A percentile compares a stretch with the other conserved stretches of the same genome.
Conservation (phyloP, 2,329 filamentous ascomycete genomes). For the Bipolaris oryzae region DNA sequence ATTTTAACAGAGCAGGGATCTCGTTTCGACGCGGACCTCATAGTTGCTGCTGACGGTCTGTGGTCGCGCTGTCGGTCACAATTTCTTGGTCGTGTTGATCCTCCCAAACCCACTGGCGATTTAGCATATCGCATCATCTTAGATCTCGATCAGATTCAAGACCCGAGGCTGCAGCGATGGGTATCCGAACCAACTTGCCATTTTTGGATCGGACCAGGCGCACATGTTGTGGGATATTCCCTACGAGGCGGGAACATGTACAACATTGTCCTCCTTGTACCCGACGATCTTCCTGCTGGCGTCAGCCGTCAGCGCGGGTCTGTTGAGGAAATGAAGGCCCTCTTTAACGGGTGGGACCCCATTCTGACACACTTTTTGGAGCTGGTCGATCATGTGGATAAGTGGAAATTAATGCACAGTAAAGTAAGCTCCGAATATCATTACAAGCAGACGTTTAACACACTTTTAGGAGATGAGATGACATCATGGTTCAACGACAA, state of each 20-base stretch:
- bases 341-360: conserved; percentile 68
- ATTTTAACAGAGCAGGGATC: conserved; percentile 38
- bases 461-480: background rate
- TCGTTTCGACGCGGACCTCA: conserved; percentile 50
- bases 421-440: background rate
- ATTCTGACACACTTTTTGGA: conserved; percentile 48
- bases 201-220: conserved; percentile 66
- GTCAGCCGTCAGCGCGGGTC: conserved; percentile 59
- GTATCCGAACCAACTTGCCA: conserved; percentile 58
- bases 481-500: background rate
- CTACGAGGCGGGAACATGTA: conserved; percentile 62
- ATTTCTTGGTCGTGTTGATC: conserved; percentile 52
- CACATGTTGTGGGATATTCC: conserved; percentile 66
- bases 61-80: conserved; percentile 62
- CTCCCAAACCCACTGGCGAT: conserved; percentile 64
- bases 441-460: background rate
- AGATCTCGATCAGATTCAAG: conserved; percentile 56
- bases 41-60: conserved; percentile 67
- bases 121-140: conserved; percentile 67
- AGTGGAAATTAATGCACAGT: conserved; percentile 68
- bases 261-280: conserved; percentile 68
- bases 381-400: conserved; percentile 59
- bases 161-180: conserved; percentile 57
- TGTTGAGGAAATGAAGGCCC: conserved; percentile 62
- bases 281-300: conserved; percentile 62